Evolutionary conservation across 208 protist genomes (phyloP).

Genomic region (Phytomonas francai): DNA sequence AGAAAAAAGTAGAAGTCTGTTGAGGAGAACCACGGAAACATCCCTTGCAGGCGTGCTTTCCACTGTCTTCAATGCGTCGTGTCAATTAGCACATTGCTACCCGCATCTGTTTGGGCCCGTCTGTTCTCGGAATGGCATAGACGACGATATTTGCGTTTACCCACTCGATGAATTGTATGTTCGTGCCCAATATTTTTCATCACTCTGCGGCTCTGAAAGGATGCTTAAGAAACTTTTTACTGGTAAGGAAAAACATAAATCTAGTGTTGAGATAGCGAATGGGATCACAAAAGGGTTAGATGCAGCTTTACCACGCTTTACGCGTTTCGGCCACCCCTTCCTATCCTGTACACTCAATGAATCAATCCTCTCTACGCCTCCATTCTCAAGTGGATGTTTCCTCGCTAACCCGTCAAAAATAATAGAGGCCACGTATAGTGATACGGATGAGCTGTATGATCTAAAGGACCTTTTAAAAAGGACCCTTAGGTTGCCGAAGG

Average conservation of each 20-base stretch:
- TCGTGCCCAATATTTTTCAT: background rate
- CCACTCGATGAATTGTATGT: constrained; percentile 1
- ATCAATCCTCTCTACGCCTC: background rate
- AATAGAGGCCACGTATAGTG: background rate
- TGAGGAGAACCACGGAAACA: background rate
- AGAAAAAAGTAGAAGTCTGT: background rate
- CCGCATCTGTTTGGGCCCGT: background rate
- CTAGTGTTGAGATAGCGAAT: background rate
- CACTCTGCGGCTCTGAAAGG: background rate
- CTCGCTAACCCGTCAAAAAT: background rate
- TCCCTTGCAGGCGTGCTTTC: background rate
- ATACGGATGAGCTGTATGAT: background rate
- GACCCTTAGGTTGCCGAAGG: background rate
- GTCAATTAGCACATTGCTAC: background rate
- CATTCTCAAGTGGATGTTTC: background rate
- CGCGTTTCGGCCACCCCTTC: background rate
- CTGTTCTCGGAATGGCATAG: background rate
- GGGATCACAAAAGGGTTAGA: background rate
- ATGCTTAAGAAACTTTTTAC: background rate
- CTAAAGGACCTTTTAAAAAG: background rate
- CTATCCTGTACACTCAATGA: background rate
- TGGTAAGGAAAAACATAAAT: background rate
- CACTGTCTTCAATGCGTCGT: background rate
- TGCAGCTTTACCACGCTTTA: background rate
- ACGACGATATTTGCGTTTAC: background rate